phyloP scores from a whole-genome alignment of 2,329 filamentous ascomycete genomes.

The Blastomyces emzantsi region DNA sequence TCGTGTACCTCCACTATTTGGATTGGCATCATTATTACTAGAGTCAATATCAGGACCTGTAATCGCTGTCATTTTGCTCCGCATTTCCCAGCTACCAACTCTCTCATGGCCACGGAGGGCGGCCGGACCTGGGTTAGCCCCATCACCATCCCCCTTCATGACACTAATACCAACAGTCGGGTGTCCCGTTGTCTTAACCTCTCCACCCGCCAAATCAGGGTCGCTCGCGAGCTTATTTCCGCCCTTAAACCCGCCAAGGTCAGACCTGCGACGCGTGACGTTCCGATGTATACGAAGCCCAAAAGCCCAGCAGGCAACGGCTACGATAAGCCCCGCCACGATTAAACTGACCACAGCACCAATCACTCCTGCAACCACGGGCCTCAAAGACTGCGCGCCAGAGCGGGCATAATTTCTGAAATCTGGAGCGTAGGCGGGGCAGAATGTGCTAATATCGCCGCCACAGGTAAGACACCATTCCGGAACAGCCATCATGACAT shows the following conservation, averaged over 20 bases:
- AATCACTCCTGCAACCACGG: conserved; percentile 47
- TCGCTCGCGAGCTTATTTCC: conserved; percentile 47
- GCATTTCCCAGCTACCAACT: conserved; percentile 51
- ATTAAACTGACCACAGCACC: conserved; percentile 46
- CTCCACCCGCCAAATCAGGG: conserved; percentile 36
- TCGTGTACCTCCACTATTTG: neutral
- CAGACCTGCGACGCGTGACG: conserved; percentile 20
- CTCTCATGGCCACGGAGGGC: conserved; percentile 40
- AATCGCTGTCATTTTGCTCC: conserved; percentile 25
- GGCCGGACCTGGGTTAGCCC: conserved; percentile 2
- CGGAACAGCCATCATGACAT: conserved; percentile 37
- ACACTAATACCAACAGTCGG: neutral
- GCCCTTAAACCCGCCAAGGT: conserved; percentile 49
- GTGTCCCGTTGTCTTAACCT: conserved; percentile 14
- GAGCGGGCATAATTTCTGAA: conserved; percentile 14
- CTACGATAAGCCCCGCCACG: conserved; percentile 23
- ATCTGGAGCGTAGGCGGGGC: conserved; percentile 33
- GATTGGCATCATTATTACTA: conserved; percentile 9
- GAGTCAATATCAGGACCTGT: conserved; percentile 15
- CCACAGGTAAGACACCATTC: conserved; percentile 46
- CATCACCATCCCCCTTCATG: neutral
- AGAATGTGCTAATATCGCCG: conserved; percentile 41
- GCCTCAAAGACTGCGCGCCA: conserved; percentile 26
- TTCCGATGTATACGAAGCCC: conserved; percentile 40
- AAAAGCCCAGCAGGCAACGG: conserved; percentile 25